Conservation (phyloP, 371 early-diverging fungal genomes). For the Mortierella sp. region DNA sequence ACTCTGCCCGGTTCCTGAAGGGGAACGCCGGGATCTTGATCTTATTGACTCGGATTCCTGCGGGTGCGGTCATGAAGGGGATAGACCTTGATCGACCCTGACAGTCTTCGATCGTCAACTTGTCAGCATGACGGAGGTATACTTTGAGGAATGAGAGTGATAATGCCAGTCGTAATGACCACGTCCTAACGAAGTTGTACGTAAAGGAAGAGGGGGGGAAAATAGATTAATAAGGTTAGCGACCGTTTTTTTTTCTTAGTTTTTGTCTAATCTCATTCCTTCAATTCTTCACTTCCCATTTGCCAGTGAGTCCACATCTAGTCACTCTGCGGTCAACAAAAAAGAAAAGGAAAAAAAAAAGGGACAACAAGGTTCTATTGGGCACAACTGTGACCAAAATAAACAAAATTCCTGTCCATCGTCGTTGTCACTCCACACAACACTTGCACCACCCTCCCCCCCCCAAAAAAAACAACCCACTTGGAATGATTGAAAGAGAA, state of each 20-base stretch:
- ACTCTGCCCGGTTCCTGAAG: conserved; percentile 33
- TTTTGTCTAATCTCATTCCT: too few relatives aligned
- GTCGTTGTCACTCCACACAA: too few relatives aligned
- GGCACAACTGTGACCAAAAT: too few relatives aligned
- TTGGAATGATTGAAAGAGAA: neutral
- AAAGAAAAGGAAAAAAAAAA: neutral
- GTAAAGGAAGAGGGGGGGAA: neutral
- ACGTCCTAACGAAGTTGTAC: conserved; percentile 4
- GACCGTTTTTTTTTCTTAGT: neutral
- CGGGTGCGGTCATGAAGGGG: conserved; percentile 50
- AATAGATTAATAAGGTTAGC: conserved; percentile 14
- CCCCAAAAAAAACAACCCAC: neutral
- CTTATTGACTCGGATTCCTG: conserved; percentile 30
- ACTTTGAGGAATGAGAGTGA: conserved; percentile 33
- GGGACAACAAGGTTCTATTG: neutral
- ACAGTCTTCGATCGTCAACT: conserved; percentile 39
- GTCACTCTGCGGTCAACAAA: neutral
- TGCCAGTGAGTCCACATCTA: neutral
- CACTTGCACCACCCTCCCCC: too few relatives aligned
- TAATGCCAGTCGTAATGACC: conserved; percentile 35
- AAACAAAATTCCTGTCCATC: too few relatives aligned
- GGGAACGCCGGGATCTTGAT: conserved; percentile 44
- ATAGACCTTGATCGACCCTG: conserved; percentile 40
- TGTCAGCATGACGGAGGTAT: conserved; percentile 27
- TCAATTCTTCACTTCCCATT: too few relatives aligned